phyloP scores from a whole-genome alignment of 495 filamentous ascomycete species.

The Podospora bellae-mahoneyi region DNA sequence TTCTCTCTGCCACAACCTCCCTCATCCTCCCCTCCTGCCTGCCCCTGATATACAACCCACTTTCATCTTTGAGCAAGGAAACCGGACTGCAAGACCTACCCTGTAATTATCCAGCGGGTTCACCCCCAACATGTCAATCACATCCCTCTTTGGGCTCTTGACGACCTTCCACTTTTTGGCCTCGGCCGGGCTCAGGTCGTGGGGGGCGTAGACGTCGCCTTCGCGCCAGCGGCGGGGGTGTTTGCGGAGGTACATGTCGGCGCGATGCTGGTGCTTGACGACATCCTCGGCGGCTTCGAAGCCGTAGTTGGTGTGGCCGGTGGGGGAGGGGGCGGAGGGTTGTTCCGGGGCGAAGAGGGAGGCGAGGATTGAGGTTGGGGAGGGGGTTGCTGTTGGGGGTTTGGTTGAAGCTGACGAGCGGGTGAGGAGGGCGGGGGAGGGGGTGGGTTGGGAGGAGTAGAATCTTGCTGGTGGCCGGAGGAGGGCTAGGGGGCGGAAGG shows the following conservation, averaged over 20 bases:
- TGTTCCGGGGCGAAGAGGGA: not conserved
- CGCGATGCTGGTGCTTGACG: constrained; percentile 6
- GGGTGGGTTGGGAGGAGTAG: not conserved
- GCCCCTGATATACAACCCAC: too few relatives aligned
- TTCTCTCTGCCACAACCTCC: not conserved
- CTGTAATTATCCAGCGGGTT: constrained; percentile 82
- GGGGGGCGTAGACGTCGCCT: constrained; percentile 87
- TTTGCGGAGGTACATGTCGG: constrained; percentile 39
- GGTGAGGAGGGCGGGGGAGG: not conserved
- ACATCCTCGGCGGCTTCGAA: not conserved
- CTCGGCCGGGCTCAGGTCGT: constrained; percentile 74
- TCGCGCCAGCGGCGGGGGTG: constrained; percentile 58
- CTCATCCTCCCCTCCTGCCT: not conserved
- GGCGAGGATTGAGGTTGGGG: not conserved
- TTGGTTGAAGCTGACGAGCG: not conserved
- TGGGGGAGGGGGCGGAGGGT: not conserved
- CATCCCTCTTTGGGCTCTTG: constrained; percentile 54
- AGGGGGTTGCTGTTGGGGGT: not conserved
- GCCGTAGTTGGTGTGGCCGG: not conserved
- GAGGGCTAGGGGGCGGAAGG: constrained; percentile 1
- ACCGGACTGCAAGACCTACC: constrained; percentile 47
- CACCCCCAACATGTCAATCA: constrained; percentile 75
- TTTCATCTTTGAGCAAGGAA: too few relatives aligned
- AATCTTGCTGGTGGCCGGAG: not conserved
- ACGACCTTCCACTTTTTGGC: constrained; percentile 58